Base-by-base conservation (phyloP, 139 green algal genomes). In the Chlorokybus atmophyticus region DNA sequence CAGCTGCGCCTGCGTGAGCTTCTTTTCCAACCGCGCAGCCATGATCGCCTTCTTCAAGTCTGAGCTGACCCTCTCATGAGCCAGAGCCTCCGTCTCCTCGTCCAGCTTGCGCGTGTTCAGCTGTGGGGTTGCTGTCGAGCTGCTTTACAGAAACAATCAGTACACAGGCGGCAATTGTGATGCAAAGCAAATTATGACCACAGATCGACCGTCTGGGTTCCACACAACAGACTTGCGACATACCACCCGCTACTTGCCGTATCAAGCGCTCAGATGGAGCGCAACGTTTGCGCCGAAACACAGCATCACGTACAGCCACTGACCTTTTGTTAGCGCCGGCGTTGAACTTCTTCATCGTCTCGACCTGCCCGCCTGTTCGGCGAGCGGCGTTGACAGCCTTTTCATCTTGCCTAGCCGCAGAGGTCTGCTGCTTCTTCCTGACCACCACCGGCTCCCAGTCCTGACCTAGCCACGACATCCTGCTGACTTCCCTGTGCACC, bases 1-100 rank as follows among this genome's bases (percentile, higher is more conserved):
- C 21, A 94, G 74, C 68, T 96, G 86, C 28, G 85, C 83, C 58
- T 98, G 90, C 1, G 90, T 98, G 40, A 96, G 59, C 73, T 97
- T 97, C 71, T 95, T 95, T 4, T 80, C 90, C 17, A 92, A 78
- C 8, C 90, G 62, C 8, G 85, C 90, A 53, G 87, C 74, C 28
- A 85, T 63, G 32, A 98, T 97, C 40, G 83, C 80, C 66, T 88
- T 90, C 67, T 96, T 97, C 35, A 98, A 76, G 32, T 93, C 87
- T 10, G 75, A 82, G 7, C 73, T 85, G n/a, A 98, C 90, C 29
- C 41, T 67, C 28, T 69, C 56, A 1, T 73, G 29, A 5, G 38
- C 57, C 29, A 73, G 47, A 56, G 52, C 54, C 19, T 80, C 73
- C 25, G 63, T 71, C 40, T 79, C 70, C 44, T 77, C 68, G 26